These are phyloP conservation scores for Botrytis fabae DNA, from an alignment of 2,329 filamentous ascomycete species.

Conservation along the genomic window DNA sequence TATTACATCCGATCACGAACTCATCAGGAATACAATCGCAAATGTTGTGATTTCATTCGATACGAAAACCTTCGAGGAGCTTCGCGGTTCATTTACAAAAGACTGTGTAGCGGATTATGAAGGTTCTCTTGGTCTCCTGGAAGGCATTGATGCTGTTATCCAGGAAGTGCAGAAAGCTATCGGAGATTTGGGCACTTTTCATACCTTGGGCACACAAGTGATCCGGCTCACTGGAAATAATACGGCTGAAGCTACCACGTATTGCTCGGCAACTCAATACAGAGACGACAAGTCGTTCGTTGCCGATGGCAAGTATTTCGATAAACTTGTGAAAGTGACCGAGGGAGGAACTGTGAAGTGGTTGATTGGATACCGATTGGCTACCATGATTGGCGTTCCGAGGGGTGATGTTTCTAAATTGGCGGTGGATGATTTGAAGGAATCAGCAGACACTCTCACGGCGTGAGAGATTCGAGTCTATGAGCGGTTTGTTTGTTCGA, in stretches of 20 bases:
- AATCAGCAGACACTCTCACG: not conserved
- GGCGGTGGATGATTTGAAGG: not conserved
- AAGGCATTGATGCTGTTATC: not conserved
- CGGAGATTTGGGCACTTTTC: not conserved
- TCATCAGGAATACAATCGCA: not conserved
- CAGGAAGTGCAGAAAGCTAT: not conserved
- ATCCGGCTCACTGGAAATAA: not conserved
- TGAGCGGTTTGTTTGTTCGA: not conserved
- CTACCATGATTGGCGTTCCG: not conserved
- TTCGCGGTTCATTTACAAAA: not conserved
- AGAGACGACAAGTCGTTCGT: not conserved
- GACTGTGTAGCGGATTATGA: not conserved
- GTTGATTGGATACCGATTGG: not conserved
- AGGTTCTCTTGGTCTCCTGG: not conserved
- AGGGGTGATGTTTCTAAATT: not conserved
- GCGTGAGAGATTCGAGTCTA: not conserved
- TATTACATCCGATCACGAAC: not conserved
- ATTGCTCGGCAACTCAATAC: not conserved
- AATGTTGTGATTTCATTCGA: not conserved
- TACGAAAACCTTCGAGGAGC: not conserved
- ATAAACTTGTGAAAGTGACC: not conserved
- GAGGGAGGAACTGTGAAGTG: not conserved
- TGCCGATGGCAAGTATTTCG: not conserved
- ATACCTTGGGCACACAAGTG: not conserved
- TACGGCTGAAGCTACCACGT: not conserved